These are phyloP conservation scores for Pythium monospermum DNA, from an alignment of 352 stramenopile genomes.

Conservation along the genomic window DNA sequence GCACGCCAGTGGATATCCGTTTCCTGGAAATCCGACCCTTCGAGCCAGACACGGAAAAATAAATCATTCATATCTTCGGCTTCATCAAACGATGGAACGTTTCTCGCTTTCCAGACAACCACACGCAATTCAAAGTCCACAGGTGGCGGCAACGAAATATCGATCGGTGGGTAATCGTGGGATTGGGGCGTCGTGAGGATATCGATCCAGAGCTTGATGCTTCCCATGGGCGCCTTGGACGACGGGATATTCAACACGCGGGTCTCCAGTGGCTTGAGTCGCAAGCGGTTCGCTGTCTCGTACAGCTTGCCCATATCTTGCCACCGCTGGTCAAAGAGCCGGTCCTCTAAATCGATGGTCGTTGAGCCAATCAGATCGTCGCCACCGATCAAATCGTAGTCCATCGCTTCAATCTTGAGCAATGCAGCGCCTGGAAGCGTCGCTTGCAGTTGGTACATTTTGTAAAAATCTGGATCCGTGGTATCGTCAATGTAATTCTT, in stretches of 20 bases:
- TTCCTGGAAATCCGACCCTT: constrained; percentile 72
- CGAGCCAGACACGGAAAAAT: constrained; percentile 89
- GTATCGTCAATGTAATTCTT: constrained; percentile 90
- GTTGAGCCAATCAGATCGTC: constrained; percentile 92
- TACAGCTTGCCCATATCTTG: constrained; percentile 84
- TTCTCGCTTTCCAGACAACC: constrained; percentile 90
- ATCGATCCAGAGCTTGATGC: constrained; percentile 88
- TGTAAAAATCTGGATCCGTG: constrained; percentile 90
- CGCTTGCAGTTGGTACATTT: constrained; percentile 81
- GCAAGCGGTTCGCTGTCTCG: constrained; percentile 61
- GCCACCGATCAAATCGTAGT: constrained; percentile 86
- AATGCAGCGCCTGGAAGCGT: constrained; percentile 82
- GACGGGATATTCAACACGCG: constrained; percentile 85
- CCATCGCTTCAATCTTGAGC: constrained; percentile 87
- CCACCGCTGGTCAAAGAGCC: constrained; percentile 88
- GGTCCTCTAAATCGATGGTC: constrained; percentile 92
- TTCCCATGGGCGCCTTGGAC: constrained; percentile 79
- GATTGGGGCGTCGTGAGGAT: constrained; percentile 80
- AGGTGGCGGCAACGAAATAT: constrained; percentile 80
- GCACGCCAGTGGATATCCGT: constrained; percentile 94
- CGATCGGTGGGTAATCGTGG: constrained; percentile 71
- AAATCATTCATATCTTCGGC: constrained; percentile 91
- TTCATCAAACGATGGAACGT: constrained; percentile 83
- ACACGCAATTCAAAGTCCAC: constrained; percentile 90
- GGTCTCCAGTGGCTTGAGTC: constrained; percentile 71